phyloP scores from a whole-genome alignment of 192 early-diverging fungal genomes.

The Podila clonocystis region DNA sequence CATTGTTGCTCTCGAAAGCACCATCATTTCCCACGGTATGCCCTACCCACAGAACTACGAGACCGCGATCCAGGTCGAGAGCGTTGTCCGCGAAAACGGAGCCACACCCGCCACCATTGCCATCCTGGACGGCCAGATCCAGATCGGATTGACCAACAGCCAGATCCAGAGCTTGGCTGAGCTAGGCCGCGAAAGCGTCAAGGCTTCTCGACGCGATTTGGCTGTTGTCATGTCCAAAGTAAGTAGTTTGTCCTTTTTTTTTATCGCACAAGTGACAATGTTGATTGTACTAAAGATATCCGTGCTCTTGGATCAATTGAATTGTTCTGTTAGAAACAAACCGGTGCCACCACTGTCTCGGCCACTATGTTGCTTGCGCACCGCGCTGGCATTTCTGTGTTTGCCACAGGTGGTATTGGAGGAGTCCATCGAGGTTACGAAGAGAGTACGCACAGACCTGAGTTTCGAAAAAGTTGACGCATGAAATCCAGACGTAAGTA shows the following conservation, averaged over 20 bases:
- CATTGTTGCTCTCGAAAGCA: conserved; percentile 93
- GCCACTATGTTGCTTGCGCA: conserved; percentile 92
- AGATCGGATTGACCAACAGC: conserved; percentile 76
- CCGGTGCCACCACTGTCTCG: conserved; percentile 94
- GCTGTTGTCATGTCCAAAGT: conserved; percentile 78
- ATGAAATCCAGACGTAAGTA: background rate
- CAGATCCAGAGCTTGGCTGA: conserved; percentile 73
- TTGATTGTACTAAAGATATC: background rate
- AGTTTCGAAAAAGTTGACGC: too few relatives aligned
- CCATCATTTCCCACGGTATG: conserved; percentile 97
- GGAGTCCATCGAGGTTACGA: conserved; percentile 92
- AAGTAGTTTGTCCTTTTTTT: background rate
- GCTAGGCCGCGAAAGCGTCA: conserved; percentile 68
- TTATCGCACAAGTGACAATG: background rate
- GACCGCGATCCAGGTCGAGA: conserved; percentile 85
- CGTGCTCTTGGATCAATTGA: background rate
- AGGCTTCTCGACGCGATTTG: conserved; percentile 88
- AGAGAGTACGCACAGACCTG: conserved; percentile 35
- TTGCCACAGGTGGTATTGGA: conserved; percentile 98
- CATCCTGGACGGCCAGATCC: conserved; percentile 84
- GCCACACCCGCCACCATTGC: conserved; percentile 92
- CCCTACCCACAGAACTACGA: conserved; percentile 92
- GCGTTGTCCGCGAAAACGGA: conserved; percentile 74
- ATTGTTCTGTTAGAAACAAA: conserved; percentile 51
- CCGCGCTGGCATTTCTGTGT: conserved; percentile 85